Conservation (phyloP, 805 yeast genomes). For the Naumovozyma castellii region DNA sequence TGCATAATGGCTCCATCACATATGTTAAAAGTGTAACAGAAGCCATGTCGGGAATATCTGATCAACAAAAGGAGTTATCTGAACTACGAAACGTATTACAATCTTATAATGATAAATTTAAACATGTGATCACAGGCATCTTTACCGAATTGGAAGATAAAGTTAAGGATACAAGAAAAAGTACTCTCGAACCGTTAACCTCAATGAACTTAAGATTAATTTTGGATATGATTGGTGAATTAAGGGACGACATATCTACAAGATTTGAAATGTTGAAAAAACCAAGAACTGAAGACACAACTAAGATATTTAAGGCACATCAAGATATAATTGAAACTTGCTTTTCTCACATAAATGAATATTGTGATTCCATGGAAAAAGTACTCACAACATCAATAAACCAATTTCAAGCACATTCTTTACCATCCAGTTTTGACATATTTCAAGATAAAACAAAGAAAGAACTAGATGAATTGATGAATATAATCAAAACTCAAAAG, state of each 20-base stretch:
- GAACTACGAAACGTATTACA: constrained; percentile 4
- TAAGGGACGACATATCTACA: background rate
- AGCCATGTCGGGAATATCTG: constrained; percentile 10
- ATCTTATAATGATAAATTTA: constrained; percentile 3
- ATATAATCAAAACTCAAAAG: background rate
- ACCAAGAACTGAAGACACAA: background rate
- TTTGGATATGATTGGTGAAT: background rate
- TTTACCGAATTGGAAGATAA: constrained; percentile 6
- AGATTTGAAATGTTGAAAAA: background rate
- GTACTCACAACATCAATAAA: background rate
- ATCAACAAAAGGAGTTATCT: constrained; percentile 2
- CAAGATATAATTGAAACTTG: background rate
- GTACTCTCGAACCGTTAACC: background rate
- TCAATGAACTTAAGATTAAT: background rate
- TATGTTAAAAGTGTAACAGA: constrained; percentile 10
- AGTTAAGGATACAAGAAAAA: background rate
- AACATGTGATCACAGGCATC: constrained; percentile 2
- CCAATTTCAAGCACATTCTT: too few species aligned
- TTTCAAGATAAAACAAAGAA: constrained; percentile 3
- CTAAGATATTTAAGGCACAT: background rate
- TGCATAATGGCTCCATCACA: constrained; percentile 11
- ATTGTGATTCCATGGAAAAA: background rate
- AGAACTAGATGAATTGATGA: background rate
- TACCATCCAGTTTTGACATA: constrained; percentile 2
- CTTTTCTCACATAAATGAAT: background rate